Conservation (phyloP, 352 stramenopile genomes). For the Nothophytophthora sp. region DNA sequence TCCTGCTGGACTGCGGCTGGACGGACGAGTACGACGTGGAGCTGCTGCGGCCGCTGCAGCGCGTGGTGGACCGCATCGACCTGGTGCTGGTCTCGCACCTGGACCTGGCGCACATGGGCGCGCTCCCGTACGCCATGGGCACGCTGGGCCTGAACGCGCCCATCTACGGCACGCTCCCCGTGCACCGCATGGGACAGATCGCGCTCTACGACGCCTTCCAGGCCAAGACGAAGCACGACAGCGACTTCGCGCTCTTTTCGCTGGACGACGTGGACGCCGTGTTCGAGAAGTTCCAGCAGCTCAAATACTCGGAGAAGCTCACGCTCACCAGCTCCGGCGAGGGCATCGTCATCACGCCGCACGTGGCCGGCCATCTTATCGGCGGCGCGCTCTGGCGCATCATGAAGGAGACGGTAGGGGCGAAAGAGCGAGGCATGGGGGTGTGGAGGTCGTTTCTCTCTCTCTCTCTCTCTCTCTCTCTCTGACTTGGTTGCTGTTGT, state of each 20-base stretch:
- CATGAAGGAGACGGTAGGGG: constrained; percentile 90
- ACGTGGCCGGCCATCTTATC: constrained; percentile 94
- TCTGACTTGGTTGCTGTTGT: background rate
- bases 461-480: no score
- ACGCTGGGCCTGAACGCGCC: constrained; percentile 84
- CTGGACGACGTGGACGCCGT: constrained; percentile 95
- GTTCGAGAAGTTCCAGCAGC: constrained; percentile 91
- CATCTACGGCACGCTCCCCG: constrained; percentile 94
- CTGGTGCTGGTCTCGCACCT: constrained; percentile 91
- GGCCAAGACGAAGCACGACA: constrained; percentile 91
- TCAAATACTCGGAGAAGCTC: constrained; percentile 96
- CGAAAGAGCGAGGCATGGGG: no score
- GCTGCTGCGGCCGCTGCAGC: constrained; percentile 80
- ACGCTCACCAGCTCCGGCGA: constrained; percentile 84
- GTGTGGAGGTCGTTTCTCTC: no score
- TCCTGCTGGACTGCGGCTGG: constrained; percentile 92
- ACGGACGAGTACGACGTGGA: constrained; percentile 88
- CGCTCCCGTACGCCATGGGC: constrained; percentile 88
- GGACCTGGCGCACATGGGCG: constrained; percentile 90
- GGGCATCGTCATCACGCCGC: constrained; percentile 93
- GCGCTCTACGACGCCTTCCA: constrained; percentile 96
- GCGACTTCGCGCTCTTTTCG: constrained; percentile 89
- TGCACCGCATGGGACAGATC: constrained; percentile 97
- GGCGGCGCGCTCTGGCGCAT: constrained; percentile 95
- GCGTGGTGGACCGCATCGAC: constrained; percentile 85